Percentiles rank a stretch among this genome's conserved stretches.
Evolutionary conservation across 495 filamentous ascomycete species (phyloP).

Genomic region (Aspergillus heteromorphus): DNA sequence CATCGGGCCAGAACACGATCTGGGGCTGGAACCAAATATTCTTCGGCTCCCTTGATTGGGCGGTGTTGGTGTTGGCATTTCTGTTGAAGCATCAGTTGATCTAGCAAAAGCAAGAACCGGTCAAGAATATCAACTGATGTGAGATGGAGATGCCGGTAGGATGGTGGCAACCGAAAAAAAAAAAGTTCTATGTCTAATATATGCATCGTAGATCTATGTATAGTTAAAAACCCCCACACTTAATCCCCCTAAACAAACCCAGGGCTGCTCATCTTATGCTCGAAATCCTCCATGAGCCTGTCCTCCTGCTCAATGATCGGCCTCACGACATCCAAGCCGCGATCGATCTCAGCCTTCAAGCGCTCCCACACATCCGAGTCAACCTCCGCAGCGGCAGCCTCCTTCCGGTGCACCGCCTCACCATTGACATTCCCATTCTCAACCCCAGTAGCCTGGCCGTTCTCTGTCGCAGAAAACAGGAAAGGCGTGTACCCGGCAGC

Average conservation of each 20-base stretch:
- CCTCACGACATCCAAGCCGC: conserved; percentile 40
- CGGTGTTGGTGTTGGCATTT: too few species aligned
- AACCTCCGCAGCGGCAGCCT: neutral
- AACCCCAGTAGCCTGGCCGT: conserved; percentile 4
- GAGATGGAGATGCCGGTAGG: too few species aligned
- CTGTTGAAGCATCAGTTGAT: too few species aligned
- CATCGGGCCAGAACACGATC: too few species aligned
- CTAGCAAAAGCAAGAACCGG: too few species aligned
- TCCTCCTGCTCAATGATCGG: conserved; percentile 38
- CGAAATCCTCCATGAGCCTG: conserved; percentile 26
- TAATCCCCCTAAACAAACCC: conserved; percentile 16
- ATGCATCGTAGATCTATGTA: too few species aligned
- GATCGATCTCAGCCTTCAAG: conserved; percentile 40
- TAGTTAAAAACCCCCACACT: too few species aligned
- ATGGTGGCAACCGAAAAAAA: too few species aligned
- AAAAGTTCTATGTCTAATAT: too few species aligned
- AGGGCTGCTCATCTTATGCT: conserved; percentile 13
- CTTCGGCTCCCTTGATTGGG: too few species aligned
- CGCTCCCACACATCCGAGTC: conserved; percentile 26
- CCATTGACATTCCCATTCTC: conserved; percentile 11
- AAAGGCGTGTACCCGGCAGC: conserved; percentile 53
- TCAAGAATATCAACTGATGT: too few species aligned
- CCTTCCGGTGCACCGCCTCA: conserved; percentile 4
- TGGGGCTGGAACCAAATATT: too few species aligned
- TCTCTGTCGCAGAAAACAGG: neutral